Evolutionary conservation across 495 filamentous ascomycete genomes (phyloP), one percentile per base, ranked within the genome.

Genomic region (Apiosordaria backusii): DNA sequence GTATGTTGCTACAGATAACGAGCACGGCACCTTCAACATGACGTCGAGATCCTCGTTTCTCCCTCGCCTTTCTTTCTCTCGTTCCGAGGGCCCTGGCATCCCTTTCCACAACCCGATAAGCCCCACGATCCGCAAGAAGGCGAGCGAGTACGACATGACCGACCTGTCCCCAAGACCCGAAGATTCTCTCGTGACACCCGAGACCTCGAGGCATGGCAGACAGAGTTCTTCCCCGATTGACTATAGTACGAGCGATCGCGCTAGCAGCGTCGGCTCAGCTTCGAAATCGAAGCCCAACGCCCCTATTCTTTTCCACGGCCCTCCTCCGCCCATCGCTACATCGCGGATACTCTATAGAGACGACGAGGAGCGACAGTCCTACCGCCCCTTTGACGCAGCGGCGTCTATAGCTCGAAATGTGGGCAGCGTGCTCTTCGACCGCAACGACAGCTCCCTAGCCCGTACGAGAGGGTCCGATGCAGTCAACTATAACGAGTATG

Each of bases 111-210:
- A 65, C 60, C 66, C 61, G 26, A 24, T 62, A 24, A 71, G 62
- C 40, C 58, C 66, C 21, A 63, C 71, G 19, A 61, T 75, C 19
- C 74, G 71, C 53, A 75, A 72, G 64, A 72, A 77, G 70, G 61
- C 74, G 22, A 77, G 74, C 74, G 80, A 81, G 62, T 79, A 81
- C 68, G 73, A 78, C 61, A 69, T 83, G 21, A 66, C 72, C 24
- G 77, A 82, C 5, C 71, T 83, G 5, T 80, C 79, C 9, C 80
- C 80, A 2, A 71, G 71, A 57, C 74, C 80, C 9, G 78, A 80
- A 35, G 69, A 80, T 58, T 70, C 64, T 5, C 65, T 79, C 18
- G 70, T 79, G 3, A 66, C 68, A 7, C 58, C 66, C 40, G 65
- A 70, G 4, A 58, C 53, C 5, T 21, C 16, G 1, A 60, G 57